phyloP scores from a whole-genome alignment of 768 basidiomycete species.

The Cubamyces lactineus region DNA sequence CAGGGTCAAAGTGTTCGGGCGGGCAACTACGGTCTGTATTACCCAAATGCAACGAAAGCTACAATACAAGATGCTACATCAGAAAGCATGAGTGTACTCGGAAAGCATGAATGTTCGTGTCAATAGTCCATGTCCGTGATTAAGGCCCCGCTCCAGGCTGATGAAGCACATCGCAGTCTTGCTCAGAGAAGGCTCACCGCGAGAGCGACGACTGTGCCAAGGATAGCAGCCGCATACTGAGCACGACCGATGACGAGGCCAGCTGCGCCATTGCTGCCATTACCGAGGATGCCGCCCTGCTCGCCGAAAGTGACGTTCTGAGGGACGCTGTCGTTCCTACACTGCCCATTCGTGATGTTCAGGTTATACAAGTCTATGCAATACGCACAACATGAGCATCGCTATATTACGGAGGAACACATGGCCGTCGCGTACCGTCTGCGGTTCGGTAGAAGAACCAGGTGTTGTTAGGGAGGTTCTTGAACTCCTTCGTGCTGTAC shows the following conservation, averaged over 20 bases:
- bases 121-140: no score
- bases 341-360: constrained; percentile 27
- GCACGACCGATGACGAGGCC: constrained; percentile 1
- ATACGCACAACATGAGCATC: background rate
- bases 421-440: constrained; percentile 22
- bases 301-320: constrained; percentile 32
- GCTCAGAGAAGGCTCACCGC: constrained; percentile 1
- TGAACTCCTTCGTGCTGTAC: constrained; percentile 37
- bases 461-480: constrained; percentile 34
- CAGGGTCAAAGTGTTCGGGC: no score
- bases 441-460: constrained; percentile 35
- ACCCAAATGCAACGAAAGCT: no score
- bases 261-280: constrained; percentile 6
- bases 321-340: constrained; percentile 27
- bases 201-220: constrained; percentile 10
- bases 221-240: constrained; percentile 12
- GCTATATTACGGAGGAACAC: background rate
- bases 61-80: no score
- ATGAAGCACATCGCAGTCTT: background rate
- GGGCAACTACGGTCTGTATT: no score
- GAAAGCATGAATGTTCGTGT: no score
- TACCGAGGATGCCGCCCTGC: constrained; percentile 30
- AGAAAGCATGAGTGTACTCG: no score
- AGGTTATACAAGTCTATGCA: constrained; percentile 26
- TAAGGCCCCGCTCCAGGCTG: no score